These are phyloP conservation scores for Azolla pinnata DNA, from an alignment of 75 land plant genomes.

Conservation along the genomic window DNA sequence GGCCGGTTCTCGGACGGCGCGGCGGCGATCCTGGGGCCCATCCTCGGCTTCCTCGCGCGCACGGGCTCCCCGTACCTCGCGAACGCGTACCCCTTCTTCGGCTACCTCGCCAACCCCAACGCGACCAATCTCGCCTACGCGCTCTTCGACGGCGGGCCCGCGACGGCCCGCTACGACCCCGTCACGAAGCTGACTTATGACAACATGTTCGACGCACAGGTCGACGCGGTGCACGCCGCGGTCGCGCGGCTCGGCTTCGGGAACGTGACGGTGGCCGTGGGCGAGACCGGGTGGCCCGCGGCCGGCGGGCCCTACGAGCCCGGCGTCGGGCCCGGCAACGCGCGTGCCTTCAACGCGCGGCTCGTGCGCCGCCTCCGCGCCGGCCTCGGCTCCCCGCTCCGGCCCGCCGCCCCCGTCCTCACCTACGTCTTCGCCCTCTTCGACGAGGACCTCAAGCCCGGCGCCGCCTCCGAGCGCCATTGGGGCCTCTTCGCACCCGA, in stretches of 20 bases:
- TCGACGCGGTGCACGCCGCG: constrained; percentile 59
- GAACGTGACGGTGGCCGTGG: constrained; percentile 48
- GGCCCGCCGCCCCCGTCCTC: constrained; percentile 59
- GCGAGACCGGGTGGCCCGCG: constrained; percentile 90
- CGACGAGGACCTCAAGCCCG: constrained; percentile 67
- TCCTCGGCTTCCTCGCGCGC: constrained; percentile 45
- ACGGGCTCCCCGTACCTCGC: constrained; percentile 47
- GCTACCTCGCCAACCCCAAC: constrained; percentile 42
- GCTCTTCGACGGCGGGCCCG: constrained; percentile 26
- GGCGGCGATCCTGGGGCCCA: constrained; percentile 12
- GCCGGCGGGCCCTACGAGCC: constrained; percentile 40
- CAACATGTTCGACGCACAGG: constrained; percentile 69
- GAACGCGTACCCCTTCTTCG: constrained; percentile 76
- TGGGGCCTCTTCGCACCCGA: constrained; percentile 60
- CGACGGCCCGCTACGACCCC: constrained; percentile 17
- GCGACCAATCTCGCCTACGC: constrained; percentile 35
- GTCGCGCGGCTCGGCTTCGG: constrained; percentile 37
- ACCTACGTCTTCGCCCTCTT: constrained; percentile 70
- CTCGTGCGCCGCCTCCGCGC: constrained; percentile 46
- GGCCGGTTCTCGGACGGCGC: constrained; percentile 43
- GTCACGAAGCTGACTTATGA: constrained; percentile 34
- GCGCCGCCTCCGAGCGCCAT: constrained; percentile 44
- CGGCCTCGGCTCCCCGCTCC: constrained; percentile 55
- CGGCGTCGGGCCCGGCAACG: constrained; percentile 48
- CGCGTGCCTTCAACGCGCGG: constrained; percentile 48